Percentiles rank a stretch among this genome's conserved stretches.
These are phyloP conservation scores for Coelastrella sp. DNA, from an alignment of 139 green algal genomes.

Conservation along the genomic window DNA sequence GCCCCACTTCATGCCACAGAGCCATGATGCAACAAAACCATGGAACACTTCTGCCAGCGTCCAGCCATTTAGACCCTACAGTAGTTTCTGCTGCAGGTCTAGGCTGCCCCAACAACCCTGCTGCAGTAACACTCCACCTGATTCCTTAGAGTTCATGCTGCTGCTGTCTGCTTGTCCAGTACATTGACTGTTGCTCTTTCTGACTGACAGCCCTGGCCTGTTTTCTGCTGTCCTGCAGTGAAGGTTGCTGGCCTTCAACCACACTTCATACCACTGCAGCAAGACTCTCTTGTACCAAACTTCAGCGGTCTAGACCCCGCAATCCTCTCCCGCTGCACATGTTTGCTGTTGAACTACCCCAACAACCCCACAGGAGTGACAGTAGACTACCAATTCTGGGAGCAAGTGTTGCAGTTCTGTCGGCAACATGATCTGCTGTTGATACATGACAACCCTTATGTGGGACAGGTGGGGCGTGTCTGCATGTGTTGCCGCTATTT, in stretches of 20 bases:
- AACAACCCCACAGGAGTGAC: constrained; percentile 69
- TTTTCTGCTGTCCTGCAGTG: not conserved
- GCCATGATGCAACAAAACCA: too few relatives aligned
- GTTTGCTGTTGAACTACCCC: constrained; percentile 72
- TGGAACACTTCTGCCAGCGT: too few relatives aligned
- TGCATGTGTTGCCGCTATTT: too few relatives aligned
- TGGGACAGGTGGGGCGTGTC: constrained; percentile 50
- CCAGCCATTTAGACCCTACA: too few relatives aligned
- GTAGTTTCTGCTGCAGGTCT: too few relatives aligned
- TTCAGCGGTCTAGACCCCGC: not conserved
- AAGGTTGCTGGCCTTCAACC: constrained; percentile 60
- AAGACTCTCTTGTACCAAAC: constrained; percentile 46
- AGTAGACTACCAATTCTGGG: constrained; percentile 58
- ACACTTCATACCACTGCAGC: constrained; percentile 48
- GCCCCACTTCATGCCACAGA: too few relatives aligned
- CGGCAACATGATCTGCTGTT: constrained; percentile 61
- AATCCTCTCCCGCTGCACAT: not conserved
- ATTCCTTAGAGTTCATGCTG: too few relatives aligned
- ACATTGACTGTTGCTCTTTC: too few relatives aligned
- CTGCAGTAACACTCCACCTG: too few relatives aligned
- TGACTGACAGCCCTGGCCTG: too few relatives aligned
- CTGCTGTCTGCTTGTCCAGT: too few relatives aligned
- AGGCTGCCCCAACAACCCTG: too few relatives aligned
- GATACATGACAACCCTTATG: constrained; percentile 69
- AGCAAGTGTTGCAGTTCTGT: constrained; percentile 56